Percentiles rank a stretch among this genome's conserved stretches.
Evolutionary conservation across 73 alveolate species (phyloP).

Genomic region (Blepharisma stoltei): DNA sequence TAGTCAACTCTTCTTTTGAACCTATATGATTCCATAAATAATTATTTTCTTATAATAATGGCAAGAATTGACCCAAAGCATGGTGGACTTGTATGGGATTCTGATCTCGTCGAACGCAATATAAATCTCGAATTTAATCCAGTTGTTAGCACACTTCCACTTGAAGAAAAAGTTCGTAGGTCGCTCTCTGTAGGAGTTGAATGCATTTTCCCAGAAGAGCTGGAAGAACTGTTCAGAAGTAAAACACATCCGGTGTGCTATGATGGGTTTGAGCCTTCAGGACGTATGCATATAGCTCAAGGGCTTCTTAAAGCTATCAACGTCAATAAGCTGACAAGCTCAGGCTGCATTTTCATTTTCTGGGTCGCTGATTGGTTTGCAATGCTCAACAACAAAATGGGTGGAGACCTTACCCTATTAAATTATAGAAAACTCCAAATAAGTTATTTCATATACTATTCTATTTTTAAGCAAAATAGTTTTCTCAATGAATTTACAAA

Average conservation of each 20-base stretch:
- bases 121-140: slow-evolving; percentile 3
- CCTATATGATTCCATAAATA: no score
- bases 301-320: slow-evolving; percentile 96
- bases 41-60: neutral
- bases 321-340: slow-evolving; percentile 96
- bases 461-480: no score
- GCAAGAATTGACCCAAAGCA: slow-evolving; percentile 24
- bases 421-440: slow-evolving; percentile 61
- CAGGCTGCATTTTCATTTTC: slow-evolving; percentile 98
- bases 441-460: no score
- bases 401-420: slow-evolving; percentile 92
- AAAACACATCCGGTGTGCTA: slow-evolving; percentile 89
- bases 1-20: no score
- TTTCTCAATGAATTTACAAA: no score
- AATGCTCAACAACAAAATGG: slow-evolving; percentile 99
- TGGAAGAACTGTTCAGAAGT: slow-evolving; percentile 60
- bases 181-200: slow-evolving; percentile 88
- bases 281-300: slow-evolving; percentile 99
- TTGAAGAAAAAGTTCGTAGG: slow-evolving; percentile 59
- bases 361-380: slow-evolving; percentile 99
- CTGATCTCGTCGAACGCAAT: neutral
- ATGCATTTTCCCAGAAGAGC: slow-evolving; percentile 73
- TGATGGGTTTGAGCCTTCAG: slow-evolving; percentile 99
- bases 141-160: slow-evolving; percentile 34
- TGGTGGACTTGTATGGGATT: slow-evolving; percentile 24